phyloP scores from a whole-genome alignment of 148 eudicot genomes.

The Chenopodium berlandieri region DNA sequence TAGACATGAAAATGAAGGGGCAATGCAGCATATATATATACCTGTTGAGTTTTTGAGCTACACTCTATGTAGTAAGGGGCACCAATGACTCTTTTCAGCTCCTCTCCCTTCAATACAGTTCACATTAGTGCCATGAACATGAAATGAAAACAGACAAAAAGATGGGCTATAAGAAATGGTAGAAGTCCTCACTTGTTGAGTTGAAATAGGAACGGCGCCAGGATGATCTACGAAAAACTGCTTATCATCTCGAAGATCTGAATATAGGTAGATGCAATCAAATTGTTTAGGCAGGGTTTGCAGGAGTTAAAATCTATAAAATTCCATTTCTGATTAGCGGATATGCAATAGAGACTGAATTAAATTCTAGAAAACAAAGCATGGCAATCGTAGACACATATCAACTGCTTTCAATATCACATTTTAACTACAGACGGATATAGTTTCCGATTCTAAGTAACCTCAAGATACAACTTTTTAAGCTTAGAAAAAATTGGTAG shows the following conservation, averaged over 20 bases:
- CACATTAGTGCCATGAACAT: not conserved
- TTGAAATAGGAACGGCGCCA: slow-evolving; percentile 70
- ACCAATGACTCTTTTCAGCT: slow-evolving; percentile 61
- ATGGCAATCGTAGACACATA: not conserved
- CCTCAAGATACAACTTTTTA: not conserved
- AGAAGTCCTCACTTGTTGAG: slow-evolving; percentile 55
- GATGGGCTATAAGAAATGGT: not conserved
- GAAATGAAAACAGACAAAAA: not conserved
- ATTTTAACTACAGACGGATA: not conserved
- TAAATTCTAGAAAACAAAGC: not conserved
- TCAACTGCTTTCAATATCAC: not conserved
- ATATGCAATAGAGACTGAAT: not conserved
- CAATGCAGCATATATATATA: not conserved
- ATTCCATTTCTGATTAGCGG: not conserved
- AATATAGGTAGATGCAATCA: not conserved
- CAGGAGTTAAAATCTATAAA: not conserved
- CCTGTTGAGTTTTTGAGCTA: slow-evolving; percentile 88
- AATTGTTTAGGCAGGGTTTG: no score
- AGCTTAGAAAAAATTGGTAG: not conserved
- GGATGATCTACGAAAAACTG: slow-evolving; percentile 76
- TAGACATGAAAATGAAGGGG: not conserved
- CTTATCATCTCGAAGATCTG: slow-evolving; percentile 90
- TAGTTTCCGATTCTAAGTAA: not conserved
- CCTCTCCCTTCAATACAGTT: slow-evolving; percentile 56
- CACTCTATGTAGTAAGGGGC: slow-evolving; percentile 79